A percentile compares a stretch with the other conserved stretches of the same genome.
These are phyloP conservation scores for Dictyostelium intermedium DNA, from an alignment of 78 protist genomes.

Conservation along the genomic window DNA sequence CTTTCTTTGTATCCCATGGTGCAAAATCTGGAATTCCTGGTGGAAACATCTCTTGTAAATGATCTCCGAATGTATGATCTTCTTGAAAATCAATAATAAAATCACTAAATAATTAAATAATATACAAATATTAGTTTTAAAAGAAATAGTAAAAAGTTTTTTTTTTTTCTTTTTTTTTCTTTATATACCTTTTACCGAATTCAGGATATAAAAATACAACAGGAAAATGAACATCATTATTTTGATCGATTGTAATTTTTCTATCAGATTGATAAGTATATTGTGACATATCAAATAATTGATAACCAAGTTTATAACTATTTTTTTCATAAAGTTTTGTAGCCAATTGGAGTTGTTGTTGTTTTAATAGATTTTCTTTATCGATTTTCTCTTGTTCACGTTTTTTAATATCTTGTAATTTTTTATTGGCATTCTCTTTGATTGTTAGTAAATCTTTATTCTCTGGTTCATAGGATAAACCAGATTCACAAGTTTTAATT, in stretches of 20 bases:
- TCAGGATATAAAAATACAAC: constrained; percentile 64
- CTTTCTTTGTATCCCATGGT: constrained; percentile 71
- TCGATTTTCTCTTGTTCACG: not conserved
- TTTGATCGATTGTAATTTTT: constrained; percentile 30
- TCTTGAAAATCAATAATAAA: constrained; percentile 70
- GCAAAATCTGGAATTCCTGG: constrained; percentile 43
- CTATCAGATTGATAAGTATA: constrained; percentile 27
- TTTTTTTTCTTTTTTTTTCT: not conserved
- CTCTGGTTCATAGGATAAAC: constrained; percentile 1
- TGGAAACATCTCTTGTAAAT: constrained; percentile 78
- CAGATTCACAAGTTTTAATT: not conserved
- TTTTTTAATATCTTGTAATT: not conserved
- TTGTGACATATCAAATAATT: constrained; percentile 20
- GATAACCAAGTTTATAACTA: constrained; percentile 9
- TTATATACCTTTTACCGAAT: not conserved
- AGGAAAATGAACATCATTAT: constrained; percentile 25
- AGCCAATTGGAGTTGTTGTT: not conserved
- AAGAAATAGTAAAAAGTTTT: no score
- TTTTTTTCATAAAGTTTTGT: not conserved
- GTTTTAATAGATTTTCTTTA: not conserved
- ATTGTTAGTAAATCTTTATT: constrained; percentile 8
- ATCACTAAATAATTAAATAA: constrained; percentile 30
- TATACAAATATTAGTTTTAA: not conserved
- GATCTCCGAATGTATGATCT: constrained; percentile 67
- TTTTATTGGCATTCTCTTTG: not conserved